Conservation (phyloP, 176 grass and related monocot genomes). For the Elymus sibiricus region DNA sequence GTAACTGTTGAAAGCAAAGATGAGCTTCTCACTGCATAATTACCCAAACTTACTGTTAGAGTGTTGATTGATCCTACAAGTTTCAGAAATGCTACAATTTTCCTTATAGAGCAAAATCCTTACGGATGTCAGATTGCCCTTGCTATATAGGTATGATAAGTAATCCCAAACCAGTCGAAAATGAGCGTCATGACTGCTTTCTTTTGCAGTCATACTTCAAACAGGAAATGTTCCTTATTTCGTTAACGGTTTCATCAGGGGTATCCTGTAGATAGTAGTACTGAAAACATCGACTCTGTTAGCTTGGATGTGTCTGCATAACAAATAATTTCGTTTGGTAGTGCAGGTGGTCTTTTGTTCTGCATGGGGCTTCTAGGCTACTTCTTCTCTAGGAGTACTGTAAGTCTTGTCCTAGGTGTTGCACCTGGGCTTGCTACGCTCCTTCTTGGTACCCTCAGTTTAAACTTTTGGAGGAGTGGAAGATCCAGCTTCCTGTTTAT, state of each 20-base stretch:
- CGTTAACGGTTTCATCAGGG: neutral
- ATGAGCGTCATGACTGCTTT: neutral
- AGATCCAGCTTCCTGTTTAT: conserved; percentile 58
- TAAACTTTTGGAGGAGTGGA: conserved; percentile 64
- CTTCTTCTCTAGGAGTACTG: conserved; percentile 56
- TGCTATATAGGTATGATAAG: neutral
- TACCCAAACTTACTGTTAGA: neutral
- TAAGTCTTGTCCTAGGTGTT: conserved; percentile 56
- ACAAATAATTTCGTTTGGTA: conserved; percentile 22
- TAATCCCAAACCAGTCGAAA: neutral
- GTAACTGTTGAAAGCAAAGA: neutral
- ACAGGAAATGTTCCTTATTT: neutral
- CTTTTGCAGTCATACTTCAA: neutral
- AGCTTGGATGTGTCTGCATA: neutral
- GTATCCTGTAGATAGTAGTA: neutral
- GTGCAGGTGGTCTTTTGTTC: conserved; percentile 65
- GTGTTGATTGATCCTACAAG: neutral
- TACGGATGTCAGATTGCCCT: neutral
- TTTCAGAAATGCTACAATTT: neutral
- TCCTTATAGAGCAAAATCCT: neutral
- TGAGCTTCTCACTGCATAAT: neutral
- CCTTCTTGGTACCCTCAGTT: conserved; percentile 47
- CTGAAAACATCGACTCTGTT: neutral
- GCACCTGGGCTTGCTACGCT: conserved; percentile 43
- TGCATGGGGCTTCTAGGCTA: conserved; percentile 61